Evolutionary conservation across 2,329 filamentous ascomycete species (phyloP), one percentile per base, ranked within the genome.

Genomic region (Thelonectria discophora): DNA sequence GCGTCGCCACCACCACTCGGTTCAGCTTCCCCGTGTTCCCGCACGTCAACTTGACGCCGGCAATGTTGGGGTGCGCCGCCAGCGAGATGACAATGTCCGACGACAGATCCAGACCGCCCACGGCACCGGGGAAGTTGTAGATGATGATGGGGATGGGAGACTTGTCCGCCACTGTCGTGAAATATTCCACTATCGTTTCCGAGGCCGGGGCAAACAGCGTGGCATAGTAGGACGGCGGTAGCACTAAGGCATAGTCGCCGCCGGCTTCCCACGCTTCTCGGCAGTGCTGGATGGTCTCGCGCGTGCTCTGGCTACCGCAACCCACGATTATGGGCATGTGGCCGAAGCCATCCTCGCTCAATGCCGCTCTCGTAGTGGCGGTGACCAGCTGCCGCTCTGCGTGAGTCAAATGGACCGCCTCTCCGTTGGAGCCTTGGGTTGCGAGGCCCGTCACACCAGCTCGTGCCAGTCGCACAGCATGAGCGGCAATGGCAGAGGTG

Each of bases 371-470:
- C 2, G 90, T 93, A 34, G 88, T 87, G 52, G 80, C 79, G 7
- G 90, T 93, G 69, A 94, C 86, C 53, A 86, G 79, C 49, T 85
- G 84, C 61, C 91, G 86, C 78, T 94, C 91, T 21, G 84, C 80
- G 69, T 89, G 88, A 45, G 88, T 88, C 34, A 94, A 83, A 72
- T 93, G 91, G 12, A 93, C 90, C 8, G 92, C 91, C 80, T 95
- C 92, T 70, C 91, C 91, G 73, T 94, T 94, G 73, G 89, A 92
- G 48, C 91, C 91, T 75, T 93, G 91, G 11, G 89, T 91, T 50
- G 90, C 89, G 48, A 94, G 82, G 18, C 91, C 90, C 15, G 88
- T 85, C 43, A 94, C 86, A 65, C 91, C 91, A 27, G 89, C 86
- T 70, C 88, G 82, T 48, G 90, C 91, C n/a, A 94, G 86, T 69